Base-by-base conservation (phyloP, 2,329 filamentous ascomycete species). In the Claviceps quebecensis region DNA sequence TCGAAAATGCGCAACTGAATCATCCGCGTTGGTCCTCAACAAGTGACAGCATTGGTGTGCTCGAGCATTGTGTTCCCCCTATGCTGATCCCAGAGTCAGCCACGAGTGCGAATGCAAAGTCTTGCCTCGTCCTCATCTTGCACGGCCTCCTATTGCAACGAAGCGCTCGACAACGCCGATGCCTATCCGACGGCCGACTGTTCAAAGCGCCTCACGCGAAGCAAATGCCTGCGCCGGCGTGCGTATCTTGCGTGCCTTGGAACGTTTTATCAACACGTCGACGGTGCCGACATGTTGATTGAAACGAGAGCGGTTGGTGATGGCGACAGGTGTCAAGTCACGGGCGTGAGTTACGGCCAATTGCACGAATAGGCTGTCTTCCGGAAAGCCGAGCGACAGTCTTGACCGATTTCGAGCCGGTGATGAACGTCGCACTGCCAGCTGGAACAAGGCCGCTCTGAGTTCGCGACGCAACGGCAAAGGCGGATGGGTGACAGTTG, bases 351-450 rank as follows among this genome's bases (percentile, higher is more conserved):
- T 43, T 45, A 37, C 51, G 47, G 37, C 17, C 47, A 37, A 44
- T 47, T 43, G 38, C 51, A 47, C 47, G 51, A 47, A 43, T 45
- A 43, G 47, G 50, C 29, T 52, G 39, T 46, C 36, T 23, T 49
- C 23, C 40, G 39, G 8, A 39, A 44, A 3, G 45, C 26, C 45
- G 11, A 19, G 17, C 26, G 34, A 41, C 37, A 52, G 37, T 29
- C 29, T 37, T 38, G 29, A 49, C 47, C 43, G 51, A 49, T 49
- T 44, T 49, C 38, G 43, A 47, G 29, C 29, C 29, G 29, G 9
- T 11, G 29, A 34, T 34, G 29, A 34, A 34, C 9, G 9, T 9
- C 9, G 17, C 40, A 37, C 41, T 36, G 11, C 41, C 29, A 16
- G 22, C 46, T 11, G 41, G 40, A 22, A n/a, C 13, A 16, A 39